Base-by-base conservation (phyloP, 148 eudicot species). In the Rhododendron henanense region DNA sequence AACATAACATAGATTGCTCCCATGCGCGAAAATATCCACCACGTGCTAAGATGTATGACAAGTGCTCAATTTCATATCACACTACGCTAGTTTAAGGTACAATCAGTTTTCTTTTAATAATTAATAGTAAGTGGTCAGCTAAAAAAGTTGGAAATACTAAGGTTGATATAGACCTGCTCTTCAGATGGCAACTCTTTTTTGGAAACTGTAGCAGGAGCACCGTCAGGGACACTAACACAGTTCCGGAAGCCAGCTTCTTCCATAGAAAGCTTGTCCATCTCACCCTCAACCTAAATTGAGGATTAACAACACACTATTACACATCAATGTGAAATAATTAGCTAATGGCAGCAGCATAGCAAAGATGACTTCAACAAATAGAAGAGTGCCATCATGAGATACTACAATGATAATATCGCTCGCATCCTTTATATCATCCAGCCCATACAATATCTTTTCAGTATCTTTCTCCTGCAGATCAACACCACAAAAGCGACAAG, bases 201-300 rank as follows among this genome's bases (percentile, higher is more conserved):
- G 10, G 98, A 97, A 86, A 94, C 94, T 89, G 85, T 71, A 83
- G 94, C 71, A 78, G 99, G 99, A 25, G 99, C 99, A 69, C 99
- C 99, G 93, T 97, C 96, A 84, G 99, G 99, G 83, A 97, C 99
- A 89, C 98, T 94, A 57, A 97, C 98, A 85, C 99, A 96, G 85
- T 97, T 97, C 61, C 86, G 87, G 86, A 94, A 94, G 71, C 99
- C 99, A 87, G 98, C 99, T 89, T 97, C 99, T 91, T 95, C 98
- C 98, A 97, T 95, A 37, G 99, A 92, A 88, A 97, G 99, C 85
- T 97, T 97, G 87, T 97, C 99, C 73, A 97, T 95, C 92, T 97
- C 99, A 82, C 99, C 99, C 90, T 97, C 99, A 87, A 97, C 99
- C 99, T 97, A 88, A 86, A 69, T 67, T 10, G 78, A 65, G 81